phyloP scores from a whole-genome alignment of 2,329 filamentous ascomycete species.

The Microsporum audouinii region DNA sequence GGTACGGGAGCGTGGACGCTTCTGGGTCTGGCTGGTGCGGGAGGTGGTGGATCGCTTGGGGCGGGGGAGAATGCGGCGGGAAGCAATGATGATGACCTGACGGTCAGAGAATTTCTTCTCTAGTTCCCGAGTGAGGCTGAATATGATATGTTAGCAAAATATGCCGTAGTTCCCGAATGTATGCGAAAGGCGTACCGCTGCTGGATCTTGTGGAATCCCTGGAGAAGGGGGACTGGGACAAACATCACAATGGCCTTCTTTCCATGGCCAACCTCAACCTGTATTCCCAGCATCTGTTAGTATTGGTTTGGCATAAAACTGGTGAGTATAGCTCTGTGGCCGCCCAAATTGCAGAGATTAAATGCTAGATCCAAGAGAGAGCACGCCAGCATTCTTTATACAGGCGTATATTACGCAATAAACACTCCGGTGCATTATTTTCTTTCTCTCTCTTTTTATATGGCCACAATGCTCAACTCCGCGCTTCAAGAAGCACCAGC shows the following conservation, averaged over 20 bases:
- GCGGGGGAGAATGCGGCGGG: conserved; percentile 95
- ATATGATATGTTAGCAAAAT: neutral
- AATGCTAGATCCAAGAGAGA: neutral
- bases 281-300: neutral
- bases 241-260: conserved; percentile 99
- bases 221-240: conserved; percentile 97
- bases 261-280: conserved; percentile 99
- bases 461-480: neutral
- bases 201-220: conserved; percentile 98
- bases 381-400: neutral
- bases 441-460: neutral
- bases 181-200: conserved; percentile 68
- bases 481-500: neutral
- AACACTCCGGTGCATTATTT: neutral
- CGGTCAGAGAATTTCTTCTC: conserved; percentile 99
- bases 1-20: conserved; percentile 94
- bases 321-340: neutral
- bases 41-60: conserved; percentile 97
- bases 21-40: conserved; percentile 94
- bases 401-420: neutral
- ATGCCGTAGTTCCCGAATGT: neutral
- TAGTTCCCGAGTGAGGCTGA: conserved; percentile 95
- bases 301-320: neutral
- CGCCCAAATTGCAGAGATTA: neutral
- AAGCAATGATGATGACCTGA: conserved; percentile 97